Evolutionary conservation across 441 rosid species (phyloP).

Genomic region (Populus trichocarpa): DNA sequence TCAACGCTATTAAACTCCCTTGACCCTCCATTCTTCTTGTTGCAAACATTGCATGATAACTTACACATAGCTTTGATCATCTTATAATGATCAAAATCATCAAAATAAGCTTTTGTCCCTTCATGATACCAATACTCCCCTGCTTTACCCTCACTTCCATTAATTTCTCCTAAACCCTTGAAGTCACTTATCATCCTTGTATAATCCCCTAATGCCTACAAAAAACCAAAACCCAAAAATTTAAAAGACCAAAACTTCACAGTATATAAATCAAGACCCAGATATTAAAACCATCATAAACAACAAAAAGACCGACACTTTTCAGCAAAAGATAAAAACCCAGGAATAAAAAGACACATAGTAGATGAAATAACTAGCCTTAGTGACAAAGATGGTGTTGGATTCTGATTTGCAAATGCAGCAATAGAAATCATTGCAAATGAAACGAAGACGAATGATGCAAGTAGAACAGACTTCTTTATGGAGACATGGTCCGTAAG

Average conservation of each 20-base stretch:
- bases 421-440: constrained; percentile 68
- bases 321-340: neutral
- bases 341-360: neutral
- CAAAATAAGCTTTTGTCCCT: constrained; percentile 69
- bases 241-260: neutral
- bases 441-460: constrained; percentile 81
- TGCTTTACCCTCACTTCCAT: constrained; percentile 59
- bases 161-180: constrained; percentile 53
- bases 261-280: neutral
- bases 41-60: constrained; percentile 72
- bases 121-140: constrained; percentile 70
- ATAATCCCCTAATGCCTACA: constrained; percentile 75
- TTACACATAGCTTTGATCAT: constrained; percentile 88
- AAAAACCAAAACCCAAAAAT: neutral
- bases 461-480: constrained; percentile 87
- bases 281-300: neutral
- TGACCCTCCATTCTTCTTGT: constrained; percentile 51
- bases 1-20: constrained; percentile 58
- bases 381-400: constrained; percentile 62
- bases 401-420: constrained; percentile 82
- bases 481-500: constrained; percentile 81
- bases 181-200: constrained; percentile 75
- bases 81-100: constrained; percentile 72
- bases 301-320: neutral
- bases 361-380: constrained; percentile 34